Conservation (phyloP, 2,329 filamentous ascomycete species). For the Diatrype stigma region DNA sequence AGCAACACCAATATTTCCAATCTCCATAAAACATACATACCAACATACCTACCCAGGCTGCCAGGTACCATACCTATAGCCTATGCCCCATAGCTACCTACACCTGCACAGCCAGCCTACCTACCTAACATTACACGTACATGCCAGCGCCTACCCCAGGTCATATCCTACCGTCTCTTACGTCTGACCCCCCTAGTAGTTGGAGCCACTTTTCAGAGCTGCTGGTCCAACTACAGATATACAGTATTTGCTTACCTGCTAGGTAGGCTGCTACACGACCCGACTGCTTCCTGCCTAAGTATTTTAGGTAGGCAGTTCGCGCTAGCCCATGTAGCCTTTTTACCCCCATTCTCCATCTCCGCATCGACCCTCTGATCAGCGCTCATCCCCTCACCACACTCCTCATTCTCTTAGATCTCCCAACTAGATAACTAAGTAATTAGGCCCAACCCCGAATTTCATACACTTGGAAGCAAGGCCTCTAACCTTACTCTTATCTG, state of each 20-base stretch:
- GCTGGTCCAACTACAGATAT: not conserved
- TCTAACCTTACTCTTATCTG: not conserved
- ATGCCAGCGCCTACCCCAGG: no score
- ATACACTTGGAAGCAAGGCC: not conserved
- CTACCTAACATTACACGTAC: no score
- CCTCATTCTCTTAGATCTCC: not conserved
- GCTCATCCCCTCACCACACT: not conserved
- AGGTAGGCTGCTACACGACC: no score
- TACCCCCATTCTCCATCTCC: not conserved
- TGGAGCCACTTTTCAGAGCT: not conserved
- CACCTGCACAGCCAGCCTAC: no score
- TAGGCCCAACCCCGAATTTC: not conserved
- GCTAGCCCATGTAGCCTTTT: not conserved
- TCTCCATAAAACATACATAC: no score
- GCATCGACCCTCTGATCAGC: not conserved
- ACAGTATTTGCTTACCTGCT: no score
- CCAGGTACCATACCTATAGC: no score
- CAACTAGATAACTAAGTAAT: not conserved
- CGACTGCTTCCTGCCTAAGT: not conserved
- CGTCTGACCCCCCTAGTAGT: not conserved
- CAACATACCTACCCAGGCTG: no score
- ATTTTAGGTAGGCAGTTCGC: no score
- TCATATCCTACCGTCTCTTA: no score
- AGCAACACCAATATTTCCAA: no score
- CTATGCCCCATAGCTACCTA: no score